A percentile compares a stretch with the other conserved stretches of the same genome.
phyloP scores from a whole-genome alignment of 2,329 filamentous ascomycete species.

The Nannizzia gypsea region DNA sequence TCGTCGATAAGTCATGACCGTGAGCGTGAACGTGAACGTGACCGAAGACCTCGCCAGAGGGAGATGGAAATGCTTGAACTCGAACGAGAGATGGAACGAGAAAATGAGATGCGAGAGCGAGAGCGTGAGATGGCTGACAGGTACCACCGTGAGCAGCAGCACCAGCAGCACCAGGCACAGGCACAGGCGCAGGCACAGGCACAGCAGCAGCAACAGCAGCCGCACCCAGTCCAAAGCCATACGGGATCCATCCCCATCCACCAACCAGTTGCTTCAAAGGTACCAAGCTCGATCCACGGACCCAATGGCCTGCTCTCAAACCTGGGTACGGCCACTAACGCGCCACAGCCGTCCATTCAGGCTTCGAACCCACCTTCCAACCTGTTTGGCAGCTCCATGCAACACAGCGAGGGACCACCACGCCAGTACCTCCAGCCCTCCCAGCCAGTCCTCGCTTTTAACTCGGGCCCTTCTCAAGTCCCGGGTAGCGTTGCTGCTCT shows the following conservation, averaged over 20 bases:
- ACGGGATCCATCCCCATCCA: conserved; percentile 82
- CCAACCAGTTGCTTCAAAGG: conserved; percentile 77
- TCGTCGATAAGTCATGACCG: conserved; percentile 31
- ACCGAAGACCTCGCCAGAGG: conserved; percentile 38
- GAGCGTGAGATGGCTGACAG: conserved; percentile 48
- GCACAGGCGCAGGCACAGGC: conserved; percentile 20
- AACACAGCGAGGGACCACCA: conserved; percentile 43
- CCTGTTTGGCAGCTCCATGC: conserved; percentile 59
- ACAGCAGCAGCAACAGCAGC: conserved; percentile 34
- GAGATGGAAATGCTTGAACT: conserved; percentile 42
- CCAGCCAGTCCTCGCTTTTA: conserved; percentile 42
- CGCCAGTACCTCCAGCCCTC: conserved; percentile 53
- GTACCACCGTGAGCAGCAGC: conserved; percentile 47
- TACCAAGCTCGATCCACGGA: conserved; percentile 74
- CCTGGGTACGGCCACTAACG: conserved; percentile 48
- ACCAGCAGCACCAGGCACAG: conserved; percentile 34
- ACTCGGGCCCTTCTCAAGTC: conserved; percentile 33
- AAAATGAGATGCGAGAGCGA: conserved; percentile 43
- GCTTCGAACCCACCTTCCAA: conserved; percentile 49
- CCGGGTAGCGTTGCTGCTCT: conserved; percentile 46
- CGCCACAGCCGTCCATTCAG: conserved; percentile 42
- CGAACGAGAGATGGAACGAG: conserved; percentile 32
- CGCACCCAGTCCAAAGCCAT: conserved; percentile 72
- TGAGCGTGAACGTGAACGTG: conserved; percentile 33
- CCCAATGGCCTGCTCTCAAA: conserved; percentile 77